Percentiles rank a stretch among this genome's conserved stretches.
phyloP scores from a whole-genome alignment of 495 filamentous ascomycete species.

The Aspergillus sclerotiicarbonarius region DNA sequence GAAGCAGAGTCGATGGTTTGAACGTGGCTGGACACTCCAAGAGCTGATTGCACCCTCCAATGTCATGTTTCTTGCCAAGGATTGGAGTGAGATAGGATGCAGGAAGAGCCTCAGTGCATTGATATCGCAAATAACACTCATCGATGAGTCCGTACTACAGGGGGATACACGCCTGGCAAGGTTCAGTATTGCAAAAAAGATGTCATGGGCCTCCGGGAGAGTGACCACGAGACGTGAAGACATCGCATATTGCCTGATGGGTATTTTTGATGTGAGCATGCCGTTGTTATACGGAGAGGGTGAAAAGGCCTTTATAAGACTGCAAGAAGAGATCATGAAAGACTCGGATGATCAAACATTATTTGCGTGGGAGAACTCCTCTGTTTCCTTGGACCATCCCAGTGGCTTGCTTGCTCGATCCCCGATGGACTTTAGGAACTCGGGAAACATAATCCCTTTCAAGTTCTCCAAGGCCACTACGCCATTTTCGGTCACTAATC shows the following conservation, averaged over 20 bases:
- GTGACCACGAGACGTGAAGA: constrained; percentile 35
- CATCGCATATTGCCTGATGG: constrained; percentile 42
- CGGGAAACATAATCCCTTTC: too few relatives aligned
- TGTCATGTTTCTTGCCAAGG: constrained; percentile 24
- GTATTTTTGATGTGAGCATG: constrained; percentile 45
- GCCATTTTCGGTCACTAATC: too few relatives aligned
- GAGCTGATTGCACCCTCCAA: constrained; percentile 20
- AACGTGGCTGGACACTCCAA: constrained; percentile 27
- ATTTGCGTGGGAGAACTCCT: too few relatives aligned
- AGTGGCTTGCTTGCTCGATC: too few relatives aligned
- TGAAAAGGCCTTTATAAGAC: constrained; percentile 26
- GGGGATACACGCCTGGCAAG: too few relatives aligned
- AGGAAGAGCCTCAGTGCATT: constrained; percentile 22
- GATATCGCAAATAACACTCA: constrained; percentile 25
- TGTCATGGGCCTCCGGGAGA: constrained; percentile 40
- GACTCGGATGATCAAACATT: constrained; percentile 4
- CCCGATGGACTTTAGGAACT: too few relatives aligned
- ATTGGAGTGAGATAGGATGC: constrained; percentile 22
- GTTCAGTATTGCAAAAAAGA: constrained; percentile 29
- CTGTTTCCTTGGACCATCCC: too few relatives aligned
- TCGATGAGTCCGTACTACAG: constrained; percentile 11
- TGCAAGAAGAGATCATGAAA: constrained; percentile 34
- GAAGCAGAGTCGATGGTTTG: constrained; percentile 19
- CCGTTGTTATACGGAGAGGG: constrained; percentile 47
- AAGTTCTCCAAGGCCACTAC: too few relatives aligned